Evolutionary conservation across 148 eudicot species (phyloP).

Genomic region (Nyssa sinensis): DNA sequence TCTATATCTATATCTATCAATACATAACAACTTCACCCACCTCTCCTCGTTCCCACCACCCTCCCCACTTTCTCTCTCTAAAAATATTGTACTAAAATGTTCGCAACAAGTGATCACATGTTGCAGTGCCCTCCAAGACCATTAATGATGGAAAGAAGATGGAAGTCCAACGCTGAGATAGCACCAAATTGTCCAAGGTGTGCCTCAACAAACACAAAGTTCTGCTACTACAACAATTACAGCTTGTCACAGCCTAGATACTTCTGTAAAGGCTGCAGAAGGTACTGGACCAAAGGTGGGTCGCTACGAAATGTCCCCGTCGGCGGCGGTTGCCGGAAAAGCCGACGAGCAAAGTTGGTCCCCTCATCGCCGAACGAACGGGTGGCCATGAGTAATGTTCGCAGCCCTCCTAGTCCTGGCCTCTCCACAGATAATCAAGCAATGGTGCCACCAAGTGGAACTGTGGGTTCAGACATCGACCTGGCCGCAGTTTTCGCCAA

Average conservation of each 20-base stretch:
- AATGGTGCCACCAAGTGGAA: neutral
- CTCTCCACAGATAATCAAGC: neutral
- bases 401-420: constrained; percentile 4
- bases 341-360: constrained; percentile 34
- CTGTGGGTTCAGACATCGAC: constrained; percentile 48
- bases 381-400: neutral
- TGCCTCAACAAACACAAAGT: constrained; percentile 59
- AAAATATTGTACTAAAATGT: constrained; percentile 19
- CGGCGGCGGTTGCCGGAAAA: constrained; percentile 56
- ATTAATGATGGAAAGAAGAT: constrained; percentile 28
- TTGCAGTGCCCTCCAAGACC: constrained; percentile 31
- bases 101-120: constrained; percentile 22
- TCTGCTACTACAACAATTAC: constrained; percentile 66
- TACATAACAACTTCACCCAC: neutral
- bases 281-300: constrained; percentile 69
- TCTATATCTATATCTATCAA: neutral
- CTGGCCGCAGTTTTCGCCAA: constrained; percentile 79
- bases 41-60: neutral
- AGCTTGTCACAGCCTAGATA: constrained; percentile 62
- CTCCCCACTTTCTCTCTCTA: constrained; percentile 10
- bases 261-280: constrained; percentile 59
- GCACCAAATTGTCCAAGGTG: constrained; percentile 68
- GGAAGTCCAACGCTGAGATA: constrained; percentile 35
- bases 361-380: constrained; percentile 4
- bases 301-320: constrained; percentile 55